A percentile compares a stretch with the other conserved stretches of the same genome.
Conservation (phyloP, 2,329 filamentous ascomycete species). For the Sphaerulina musiva region DNA sequence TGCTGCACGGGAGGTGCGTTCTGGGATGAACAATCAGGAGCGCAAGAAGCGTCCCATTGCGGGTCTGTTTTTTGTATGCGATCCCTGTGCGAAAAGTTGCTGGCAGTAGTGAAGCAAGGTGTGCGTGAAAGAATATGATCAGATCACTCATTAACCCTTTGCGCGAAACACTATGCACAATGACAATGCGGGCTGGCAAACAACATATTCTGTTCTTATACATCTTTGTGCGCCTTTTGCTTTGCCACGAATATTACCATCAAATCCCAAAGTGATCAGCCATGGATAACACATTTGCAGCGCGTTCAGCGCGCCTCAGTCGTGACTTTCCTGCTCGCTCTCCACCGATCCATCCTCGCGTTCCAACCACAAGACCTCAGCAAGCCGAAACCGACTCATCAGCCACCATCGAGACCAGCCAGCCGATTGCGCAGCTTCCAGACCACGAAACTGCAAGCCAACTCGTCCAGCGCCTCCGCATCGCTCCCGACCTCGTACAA, state of each 20-base stretch:
- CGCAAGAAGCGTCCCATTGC: conserved; percentile 2
- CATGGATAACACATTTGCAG: no score
- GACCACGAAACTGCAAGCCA: background rate
- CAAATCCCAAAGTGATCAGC: background rate
- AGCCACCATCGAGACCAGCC: background rate
- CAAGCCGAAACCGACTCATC: no score
- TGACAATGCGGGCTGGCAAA: background rate
- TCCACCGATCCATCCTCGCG: no score
- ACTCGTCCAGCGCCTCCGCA: background rate
- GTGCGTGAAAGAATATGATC: background rate
- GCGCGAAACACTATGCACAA: background rate
- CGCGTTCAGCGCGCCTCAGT: no score
- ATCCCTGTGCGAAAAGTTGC: background rate
- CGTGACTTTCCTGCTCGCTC: no score
- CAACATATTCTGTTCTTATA: background rate
- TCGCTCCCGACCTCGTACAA: background rate
- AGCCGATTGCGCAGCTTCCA: background rate
- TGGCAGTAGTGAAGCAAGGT: background rate
- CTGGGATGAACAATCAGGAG: background rate
- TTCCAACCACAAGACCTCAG: no score
- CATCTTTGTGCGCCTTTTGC: no score
- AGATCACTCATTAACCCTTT: background rate
- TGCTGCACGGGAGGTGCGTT: background rate
- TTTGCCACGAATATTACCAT: background rate
- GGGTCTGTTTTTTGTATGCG: background rate